Evolutionary conservation across 176 grass and related monocot species (phyloP), one percentile per base, ranked within the genome.

Genomic region (Poa annua): DNA sequence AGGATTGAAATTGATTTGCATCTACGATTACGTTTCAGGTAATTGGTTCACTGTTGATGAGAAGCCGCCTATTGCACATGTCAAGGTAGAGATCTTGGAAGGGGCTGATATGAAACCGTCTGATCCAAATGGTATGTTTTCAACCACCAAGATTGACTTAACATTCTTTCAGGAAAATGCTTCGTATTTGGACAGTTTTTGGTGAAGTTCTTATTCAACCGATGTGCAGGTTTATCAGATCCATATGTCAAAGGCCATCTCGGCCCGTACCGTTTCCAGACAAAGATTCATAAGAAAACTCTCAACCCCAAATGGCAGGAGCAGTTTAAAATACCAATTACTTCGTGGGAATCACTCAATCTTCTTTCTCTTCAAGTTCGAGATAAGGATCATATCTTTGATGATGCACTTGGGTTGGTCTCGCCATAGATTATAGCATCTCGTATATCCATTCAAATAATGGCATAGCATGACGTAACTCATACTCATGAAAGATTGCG

Each of bases 221-320:
- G 50, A 85, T 83, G 51, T 87, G 49, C 86, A 99, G 96, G 96
- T 50, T 86, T 93, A 68, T 80, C 96, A 12, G 96, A 99, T 48
- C 93, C 93, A 56, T 99, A 99, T 77, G 89, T 99, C 63, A 96
- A 89, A 92, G 93, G 91, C 25, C 75, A 81, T 21, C 89, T 99
- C 29, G 93, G 96, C 78, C 80, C 91, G 12, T 99, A 89, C 70
- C 89, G 82, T 83, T 99, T 95, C 71, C 96, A 82, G 73, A 92
- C 96, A 52, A 99, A 93, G 50, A 96, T 99, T 24, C 93, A 94
- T 66, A 95, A 90, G 81, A 99, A 96, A 95, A 99, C 96, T 64
- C 85, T 99, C 45, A 82, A 88, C 78, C 96, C 96, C 15, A 99
- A 90, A 79, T 99, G 96, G 96, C 34, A 82, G 41, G 96, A 99